Evolutionary conservation across 2,329 filamentous ascomycete genomes (phyloP).

Genomic region (Dothideomycetes sp.): DNA sequence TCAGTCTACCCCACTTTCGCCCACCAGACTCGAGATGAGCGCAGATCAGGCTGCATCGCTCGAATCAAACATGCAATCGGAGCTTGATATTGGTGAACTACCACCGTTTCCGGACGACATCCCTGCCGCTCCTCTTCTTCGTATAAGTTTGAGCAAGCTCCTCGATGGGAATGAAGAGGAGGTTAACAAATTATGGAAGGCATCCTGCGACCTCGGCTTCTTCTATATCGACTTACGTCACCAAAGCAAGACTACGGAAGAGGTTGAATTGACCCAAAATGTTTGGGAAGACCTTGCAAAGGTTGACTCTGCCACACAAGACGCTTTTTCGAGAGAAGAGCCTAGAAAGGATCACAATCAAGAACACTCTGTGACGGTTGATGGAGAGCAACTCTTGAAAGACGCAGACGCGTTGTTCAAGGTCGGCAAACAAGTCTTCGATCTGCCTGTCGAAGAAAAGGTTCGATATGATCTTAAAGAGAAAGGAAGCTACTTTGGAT

Average conservation of each 20-base stretch:
- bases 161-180: slow-evolving; percentile 26
- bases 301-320: slow-evolving; percentile 2
- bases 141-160: slow-evolving; percentile 31
- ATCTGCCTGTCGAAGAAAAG: slow-evolving; percentile 43
- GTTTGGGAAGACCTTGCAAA: neutral
- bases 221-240: slow-evolving; percentile 46
- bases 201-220: slow-evolving; percentile 43
- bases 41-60: no score
- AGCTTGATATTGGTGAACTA: slow-evolving; percentile 24
- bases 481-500: slow-evolving; percentile 45
- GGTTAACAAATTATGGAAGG: slow-evolving; percentile 28
- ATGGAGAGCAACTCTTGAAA: slow-evolving; percentile 33
- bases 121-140: slow-evolving; percentile 32
- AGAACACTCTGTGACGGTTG: slow-evolving; percentile 16
- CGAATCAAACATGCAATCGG: neutral
- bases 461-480: slow-evolving; percentile 45
- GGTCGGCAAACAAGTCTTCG: slow-evolving; percentile 39
- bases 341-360: neutral
- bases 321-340: no score
- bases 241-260: slow-evolving; percentile 1
- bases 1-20: no score
- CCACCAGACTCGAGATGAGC: no score
- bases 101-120: slow-evolving; percentile 35
- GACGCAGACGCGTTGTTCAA: slow-evolving; percentile 39
- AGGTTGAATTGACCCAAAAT: slow-evolving; percentile 5